These are phyloP conservation scores for Fusarium marasasianum DNA, from an alignment of 2,329 filamentous ascomycete species.

Conservation along the genomic window DNA sequence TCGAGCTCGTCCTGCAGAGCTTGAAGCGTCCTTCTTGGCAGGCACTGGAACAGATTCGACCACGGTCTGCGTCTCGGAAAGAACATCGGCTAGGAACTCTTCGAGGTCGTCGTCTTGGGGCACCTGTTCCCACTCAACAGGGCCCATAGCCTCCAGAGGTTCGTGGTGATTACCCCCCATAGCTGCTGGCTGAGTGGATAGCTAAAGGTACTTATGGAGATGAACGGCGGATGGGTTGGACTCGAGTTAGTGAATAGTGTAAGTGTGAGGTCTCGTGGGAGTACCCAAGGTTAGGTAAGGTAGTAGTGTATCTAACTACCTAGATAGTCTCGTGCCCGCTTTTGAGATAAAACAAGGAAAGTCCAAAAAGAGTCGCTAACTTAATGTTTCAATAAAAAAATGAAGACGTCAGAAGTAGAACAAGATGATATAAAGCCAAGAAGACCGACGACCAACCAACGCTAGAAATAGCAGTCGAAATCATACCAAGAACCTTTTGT, in stretches of 20 bases:
- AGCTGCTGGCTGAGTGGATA: background rate
- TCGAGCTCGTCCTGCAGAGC: conserved; percentile 59
- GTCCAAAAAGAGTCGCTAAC: background rate
- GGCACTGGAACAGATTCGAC: conserved; percentile 76
- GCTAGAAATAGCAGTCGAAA: conserved; percentile 9
- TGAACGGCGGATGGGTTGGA: background rate
- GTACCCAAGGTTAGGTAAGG: background rate
- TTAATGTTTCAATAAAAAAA: background rate
- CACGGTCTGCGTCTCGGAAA: conserved; percentile 74
- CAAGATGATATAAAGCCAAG: conserved; percentile 17
- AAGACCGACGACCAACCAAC: conserved; percentile 7
- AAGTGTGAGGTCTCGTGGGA: background rate
- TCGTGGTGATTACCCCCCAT: conserved; percentile 67
- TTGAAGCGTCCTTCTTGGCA: conserved; percentile 47
- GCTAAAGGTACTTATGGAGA: background rate
- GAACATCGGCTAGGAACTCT: conserved; percentile 66
- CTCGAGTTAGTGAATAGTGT: background rate
- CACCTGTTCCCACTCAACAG: conserved; percentile 62
- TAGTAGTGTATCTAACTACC: too few species aligned
- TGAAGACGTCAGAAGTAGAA: conserved; percentile 30
- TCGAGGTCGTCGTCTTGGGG: conserved; percentile 60
- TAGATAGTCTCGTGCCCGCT: background rate
- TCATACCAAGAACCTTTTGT: background rate
- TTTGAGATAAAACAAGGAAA: conserved; percentile 15
- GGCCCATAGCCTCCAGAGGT: conserved; percentile 65